phyloP scores from a whole-genome alignment of 1,284 basidiomycete species.

The Cutaneotrichosporon cyanovorans region DNA sequence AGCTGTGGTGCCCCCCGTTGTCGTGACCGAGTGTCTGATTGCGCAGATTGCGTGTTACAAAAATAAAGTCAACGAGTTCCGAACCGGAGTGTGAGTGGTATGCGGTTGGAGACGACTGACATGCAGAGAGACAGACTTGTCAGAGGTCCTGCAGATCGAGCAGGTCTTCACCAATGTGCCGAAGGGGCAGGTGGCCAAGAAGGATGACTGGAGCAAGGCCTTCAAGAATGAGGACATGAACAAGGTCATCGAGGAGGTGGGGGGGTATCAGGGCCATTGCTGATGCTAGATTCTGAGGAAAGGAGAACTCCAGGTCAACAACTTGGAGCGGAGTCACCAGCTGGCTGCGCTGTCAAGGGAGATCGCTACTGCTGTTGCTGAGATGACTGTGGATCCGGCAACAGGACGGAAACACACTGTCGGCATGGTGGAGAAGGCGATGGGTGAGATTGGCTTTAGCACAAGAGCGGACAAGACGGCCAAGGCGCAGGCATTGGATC shows the following conservation, averaged over 20 bases:
- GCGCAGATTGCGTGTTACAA: slow-evolving; percentile 97
- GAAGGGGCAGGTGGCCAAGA: slow-evolving; percentile 87
- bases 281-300: slow-evolving; percentile 73
- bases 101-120: slow-evolving; percentile 42
- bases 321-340: slow-evolving; percentile 91
- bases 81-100: slow-evolving; percentile 69
- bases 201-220: slow-evolving; percentile 80
- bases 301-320: slow-evolving; percentile 93
- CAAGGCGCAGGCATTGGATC: slow-evolving; percentile 89
- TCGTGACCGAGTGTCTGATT: not conserved
- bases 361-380: slow-evolving; percentile 86
- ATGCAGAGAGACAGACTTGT: slow-evolving; percentile 68
- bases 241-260: slow-evolving; percentile 75
- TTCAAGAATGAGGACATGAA: slow-evolving; percentile 71
- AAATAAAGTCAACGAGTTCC: slow-evolving; percentile 97
- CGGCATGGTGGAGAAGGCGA: slow-evolving; percentile 95
- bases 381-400: slow-evolving; percentile 88
- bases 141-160: slow-evolving; percentile 94
- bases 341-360: slow-evolving; percentile 75
- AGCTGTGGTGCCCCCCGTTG: no score
- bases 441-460: slow-evolving; percentile 88
- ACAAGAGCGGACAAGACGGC: slow-evolving; percentile 82
- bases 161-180: slow-evolving; percentile 95
- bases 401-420: slow-evolving; percentile 87
- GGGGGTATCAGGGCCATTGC: slow-evolving; percentile 9